Evolutionary conservation across 345 rosid genomes (phyloP).

Genomic region (Mangifera indica): DNA sequence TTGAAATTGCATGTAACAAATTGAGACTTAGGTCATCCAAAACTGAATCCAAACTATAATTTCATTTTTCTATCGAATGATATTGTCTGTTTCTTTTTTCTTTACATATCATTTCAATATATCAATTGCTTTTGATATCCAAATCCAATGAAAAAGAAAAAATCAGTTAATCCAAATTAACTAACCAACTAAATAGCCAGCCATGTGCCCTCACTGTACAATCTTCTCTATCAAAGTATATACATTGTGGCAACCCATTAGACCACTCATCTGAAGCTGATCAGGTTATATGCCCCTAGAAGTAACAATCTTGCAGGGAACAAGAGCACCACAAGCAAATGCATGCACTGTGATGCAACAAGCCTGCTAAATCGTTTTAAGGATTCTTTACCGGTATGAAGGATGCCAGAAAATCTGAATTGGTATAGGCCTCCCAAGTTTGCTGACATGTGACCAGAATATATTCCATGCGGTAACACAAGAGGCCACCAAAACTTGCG

Average conservation of each 20-base stretch:
- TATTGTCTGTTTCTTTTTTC: neutral
- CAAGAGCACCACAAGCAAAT: slow-evolving; percentile 64
- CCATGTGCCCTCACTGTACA: slow-evolving; percentile 26
- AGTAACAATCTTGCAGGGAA: slow-evolving; percentile 66
- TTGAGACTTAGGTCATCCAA: too few species aligned
- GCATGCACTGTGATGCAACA: slow-evolving; percentile 83
- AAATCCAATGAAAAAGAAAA: slow-evolving; percentile 43
- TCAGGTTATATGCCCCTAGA: slow-evolving; percentile 49
- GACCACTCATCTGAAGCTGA: slow-evolving; percentile 31
- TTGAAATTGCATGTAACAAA: neutral
- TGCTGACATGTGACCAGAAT: slow-evolving; percentile 28
- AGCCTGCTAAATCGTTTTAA: slow-evolving; percentile 62
- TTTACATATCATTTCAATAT: slow-evolving; percentile 9
- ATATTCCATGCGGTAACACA: slow-evolving; percentile 30
- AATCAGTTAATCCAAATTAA: slow-evolving; percentile 15
- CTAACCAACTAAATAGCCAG: slow-evolving; percentile 26
- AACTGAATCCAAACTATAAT: neutral
- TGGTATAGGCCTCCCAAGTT: slow-evolving; percentile 33
- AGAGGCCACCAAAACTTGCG: slow-evolving; percentile 74
- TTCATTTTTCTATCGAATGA: slow-evolving; percentile 15
- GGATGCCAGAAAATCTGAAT: slow-evolving; percentile 54
- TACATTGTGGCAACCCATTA: neutral
- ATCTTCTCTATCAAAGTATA: slow-evolving; percentile 9
- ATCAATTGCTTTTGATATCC: slow-evolving; percentile 8
- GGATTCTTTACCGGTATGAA: slow-evolving; percentile 64